Percentiles rank a stretch among this genome's conserved stretches.
phyloP scores from a whole-genome alignment of 2,329 filamentous ascomycete genomes.

The Chrysoporthe puriensis region DNA sequence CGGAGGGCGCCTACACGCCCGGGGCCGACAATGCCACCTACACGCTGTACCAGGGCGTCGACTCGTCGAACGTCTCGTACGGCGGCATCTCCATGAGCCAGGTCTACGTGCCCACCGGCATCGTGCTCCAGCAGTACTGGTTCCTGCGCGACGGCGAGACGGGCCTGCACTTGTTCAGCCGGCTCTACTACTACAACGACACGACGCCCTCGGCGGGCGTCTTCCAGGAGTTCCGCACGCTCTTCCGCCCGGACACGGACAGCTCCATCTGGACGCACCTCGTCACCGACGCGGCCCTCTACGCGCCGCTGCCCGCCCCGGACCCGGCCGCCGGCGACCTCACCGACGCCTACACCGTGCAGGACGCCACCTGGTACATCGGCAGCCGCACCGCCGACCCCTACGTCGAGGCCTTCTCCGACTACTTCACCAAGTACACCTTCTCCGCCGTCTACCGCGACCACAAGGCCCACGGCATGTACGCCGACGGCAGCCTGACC shows the following conservation, averaged over 20 bases:
- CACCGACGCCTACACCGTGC: slow-evolving; percentile 52
- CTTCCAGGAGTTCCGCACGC: slow-evolving; percentile 62
- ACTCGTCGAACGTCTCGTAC: slow-evolving; percentile 55
- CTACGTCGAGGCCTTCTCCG: slow-evolving; percentile 58
- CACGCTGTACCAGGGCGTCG: slow-evolving; percentile 54
- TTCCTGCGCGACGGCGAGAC: slow-evolving; percentile 66
- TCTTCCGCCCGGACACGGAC: slow-evolving; percentile 64
- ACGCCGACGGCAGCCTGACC: slow-evolving; percentile 45
- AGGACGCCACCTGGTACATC: slow-evolving; percentile 67
- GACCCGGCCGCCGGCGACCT: slow-evolving; percentile 43
- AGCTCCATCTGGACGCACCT: slow-evolving; percentile 65
- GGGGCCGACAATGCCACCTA: slow-evolving; percentile 52
- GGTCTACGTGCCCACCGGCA: slow-evolving; percentile 59
- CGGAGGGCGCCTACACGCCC: slow-evolving; percentile 62
- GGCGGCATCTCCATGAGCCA: slow-evolving; percentile 64
- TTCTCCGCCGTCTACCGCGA: slow-evolving; percentile 63
- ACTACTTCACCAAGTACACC: slow-evolving; percentile 71
- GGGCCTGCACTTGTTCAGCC: slow-evolving; percentile 63
- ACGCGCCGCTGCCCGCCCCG: slow-evolving; percentile 51
- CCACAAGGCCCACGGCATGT: slow-evolving; percentile 59
- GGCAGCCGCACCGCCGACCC: slow-evolving; percentile 57
- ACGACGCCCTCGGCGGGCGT: slow-evolving; percentile 59
- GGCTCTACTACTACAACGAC: slow-evolving; percentile 63
- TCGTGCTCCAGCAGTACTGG: slow-evolving; percentile 67
- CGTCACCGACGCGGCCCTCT: slow-evolving; percentile 58